These are phyloP conservation scores for Ascochyta pisi DNA, from an alignment of 2,329 filamentous ascomycete species.

Conservation along the genomic window DNA sequence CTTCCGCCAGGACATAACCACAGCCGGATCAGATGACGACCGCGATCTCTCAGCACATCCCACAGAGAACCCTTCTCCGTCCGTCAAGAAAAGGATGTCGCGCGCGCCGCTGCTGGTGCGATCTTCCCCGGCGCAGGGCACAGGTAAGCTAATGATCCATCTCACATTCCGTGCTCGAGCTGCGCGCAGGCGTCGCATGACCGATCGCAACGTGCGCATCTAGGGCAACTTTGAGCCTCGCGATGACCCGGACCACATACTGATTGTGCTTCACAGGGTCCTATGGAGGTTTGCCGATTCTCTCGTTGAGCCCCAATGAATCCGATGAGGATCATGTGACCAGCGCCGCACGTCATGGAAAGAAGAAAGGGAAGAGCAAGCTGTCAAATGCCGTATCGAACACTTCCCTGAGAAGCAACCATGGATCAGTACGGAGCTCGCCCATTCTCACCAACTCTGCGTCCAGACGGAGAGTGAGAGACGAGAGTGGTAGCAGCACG, in stretches of 20 bases:
- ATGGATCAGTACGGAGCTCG: constrained; percentile 30
- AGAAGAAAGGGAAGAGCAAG: constrained; percentile 45
- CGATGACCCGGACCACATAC: neutral
- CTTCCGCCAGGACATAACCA: constrained; percentile 32
- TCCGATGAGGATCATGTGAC: constrained; percentile 47
- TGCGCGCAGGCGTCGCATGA: constrained; percentile 8
- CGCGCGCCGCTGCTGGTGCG: constrained; percentile 64
- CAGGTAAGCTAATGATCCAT: constrained; percentile 40
- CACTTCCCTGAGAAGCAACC: constrained; percentile 19
- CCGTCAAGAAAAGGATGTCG: constrained; percentile 50
- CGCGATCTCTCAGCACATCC: constrained; percentile 20
- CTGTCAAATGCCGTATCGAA: constrained; percentile 34
- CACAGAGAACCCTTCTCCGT: constrained; percentile 23
- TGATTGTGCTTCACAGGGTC: constrained; percentile 52
- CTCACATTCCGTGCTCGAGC: constrained; percentile 15
- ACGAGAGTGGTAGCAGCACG: constrained; percentile 34
- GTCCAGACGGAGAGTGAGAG: constrained; percentile 37
- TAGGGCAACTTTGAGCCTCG: neutral
- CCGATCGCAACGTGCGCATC: constrained; percentile 9
- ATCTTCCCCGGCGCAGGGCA: constrained; percentile 66
- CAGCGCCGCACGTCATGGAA: constrained; percentile 27
- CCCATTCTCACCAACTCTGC: constrained; percentile 24
- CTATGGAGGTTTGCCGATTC: constrained; percentile 64
- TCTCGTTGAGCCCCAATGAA: constrained; percentile 47
- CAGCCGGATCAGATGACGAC: constrained; percentile 41